Evolutionary conservation across 805 yeast genomes (phyloP).

Genomic region (Ogataea thermomethanolica): DNA sequence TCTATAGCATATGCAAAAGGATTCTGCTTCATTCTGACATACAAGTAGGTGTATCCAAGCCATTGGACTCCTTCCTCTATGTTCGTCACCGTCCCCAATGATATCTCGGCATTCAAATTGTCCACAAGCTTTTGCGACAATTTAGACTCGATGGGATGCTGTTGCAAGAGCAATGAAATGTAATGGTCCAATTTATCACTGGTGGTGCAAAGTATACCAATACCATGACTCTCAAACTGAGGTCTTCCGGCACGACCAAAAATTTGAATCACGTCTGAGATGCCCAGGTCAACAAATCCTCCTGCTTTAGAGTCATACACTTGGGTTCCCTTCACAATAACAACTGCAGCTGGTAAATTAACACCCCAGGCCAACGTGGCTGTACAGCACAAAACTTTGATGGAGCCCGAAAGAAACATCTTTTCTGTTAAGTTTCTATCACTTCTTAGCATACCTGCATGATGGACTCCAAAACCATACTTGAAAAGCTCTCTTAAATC

Average conservation of each 20-base stretch:
- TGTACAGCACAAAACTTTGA: constrained; percentile 89
- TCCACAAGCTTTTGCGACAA: constrained; percentile 77
- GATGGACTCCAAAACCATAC: constrained; percentile 89
- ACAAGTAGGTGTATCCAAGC: constrained; percentile 96
- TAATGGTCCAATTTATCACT: constrained; percentile 82
- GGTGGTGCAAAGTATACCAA: constrained; percentile 86
- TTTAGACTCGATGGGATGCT: constrained; percentile 92
- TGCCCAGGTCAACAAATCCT: constrained; percentile 90
- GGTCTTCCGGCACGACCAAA: constrained; percentile 99
- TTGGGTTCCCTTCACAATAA: constrained; percentile 93
- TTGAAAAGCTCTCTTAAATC: constrained; percentile 79
- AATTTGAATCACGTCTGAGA: constrained; percentile 94
- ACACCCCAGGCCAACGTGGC: constrained; percentile 99
- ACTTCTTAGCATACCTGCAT: constrained; percentile 92
- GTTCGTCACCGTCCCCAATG: constrained; percentile 91
- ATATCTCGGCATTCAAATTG: constrained; percentile 92
- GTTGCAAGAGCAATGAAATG: constrained; percentile 84
- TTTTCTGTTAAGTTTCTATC: constrained; percentile 89
- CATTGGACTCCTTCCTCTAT: constrained; percentile 93
- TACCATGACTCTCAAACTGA: constrained; percentile 88
- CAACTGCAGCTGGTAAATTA: constrained; percentile 96
- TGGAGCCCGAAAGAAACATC: constrained; percentile 80
- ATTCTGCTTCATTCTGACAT: constrained; percentile 89
- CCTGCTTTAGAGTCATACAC: constrained; percentile 93
- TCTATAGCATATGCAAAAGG: constrained; percentile 91